These are phyloP conservation scores for Adiantum capillusveneris DNA, from an alignment of 75 land plant species.

Conservation along the genomic window DNA sequence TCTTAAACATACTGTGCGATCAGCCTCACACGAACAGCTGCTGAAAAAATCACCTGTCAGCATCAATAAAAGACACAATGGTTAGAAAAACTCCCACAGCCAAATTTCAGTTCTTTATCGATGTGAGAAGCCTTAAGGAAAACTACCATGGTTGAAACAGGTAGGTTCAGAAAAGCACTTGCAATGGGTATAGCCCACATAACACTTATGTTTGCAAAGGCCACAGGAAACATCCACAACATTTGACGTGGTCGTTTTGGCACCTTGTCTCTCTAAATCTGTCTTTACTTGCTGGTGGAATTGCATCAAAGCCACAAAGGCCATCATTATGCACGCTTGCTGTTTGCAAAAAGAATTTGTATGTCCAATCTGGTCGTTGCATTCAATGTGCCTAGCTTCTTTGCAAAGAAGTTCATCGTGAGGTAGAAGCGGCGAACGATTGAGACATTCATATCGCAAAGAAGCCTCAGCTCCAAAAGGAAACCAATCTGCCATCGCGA, in stretches of 20 bases:
- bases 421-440: constrained; percentile 72
- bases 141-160: constrained; percentile 80
- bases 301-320: constrained; percentile 64
- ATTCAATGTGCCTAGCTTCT: constrained; percentile 59
- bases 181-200: constrained; percentile 59
- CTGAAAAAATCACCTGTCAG: background rate
- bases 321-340: constrained; percentile 36
- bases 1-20: constrained; percentile 29
- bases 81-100: background rate
- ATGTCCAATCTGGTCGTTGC: constrained; percentile 11
- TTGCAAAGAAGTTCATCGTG: constrained; percentile 87
- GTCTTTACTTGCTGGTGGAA: constrained; percentile 59
- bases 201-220: constrained; percentile 74
- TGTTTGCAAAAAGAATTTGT: constrained; percentile 17
- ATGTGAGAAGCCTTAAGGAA: background rate
- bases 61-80: too few species aligned
- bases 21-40: constrained; percentile 40
- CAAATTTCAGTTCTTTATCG: background rate
- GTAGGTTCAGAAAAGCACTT: constrained; percentile 43
- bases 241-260: constrained; percentile 15
- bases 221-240: constrained; percentile 36
- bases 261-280: constrained; percentile 39
- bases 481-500: constrained; percentile 93
- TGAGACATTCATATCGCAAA: constrained; percentile 64
- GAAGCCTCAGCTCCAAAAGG: constrained; percentile 73